phyloP scores from a whole-genome alignment of 352 stramenopile genomes.

The Blastocystis sp. region DNA sequence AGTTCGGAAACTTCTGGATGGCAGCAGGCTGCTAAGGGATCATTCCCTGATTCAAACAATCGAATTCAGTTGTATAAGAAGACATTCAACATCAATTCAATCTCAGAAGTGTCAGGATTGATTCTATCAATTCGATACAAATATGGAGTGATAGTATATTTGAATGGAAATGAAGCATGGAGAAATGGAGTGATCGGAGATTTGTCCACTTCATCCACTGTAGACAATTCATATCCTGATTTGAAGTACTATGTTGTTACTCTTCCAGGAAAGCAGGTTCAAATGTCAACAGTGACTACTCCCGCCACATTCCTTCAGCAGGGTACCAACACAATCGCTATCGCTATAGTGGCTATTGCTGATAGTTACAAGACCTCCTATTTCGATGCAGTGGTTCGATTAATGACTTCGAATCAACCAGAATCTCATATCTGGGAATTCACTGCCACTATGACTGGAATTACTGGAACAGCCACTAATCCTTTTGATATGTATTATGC shows the following conservation, averaged over 20 bases:
- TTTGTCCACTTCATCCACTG: neutral
- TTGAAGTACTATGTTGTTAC: neutral
- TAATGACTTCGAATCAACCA: neutral
- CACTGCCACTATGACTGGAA: neutral
- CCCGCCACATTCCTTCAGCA: neutral
- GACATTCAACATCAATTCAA: slow-evolving; percentile 1
- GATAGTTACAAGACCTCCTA: neutral
- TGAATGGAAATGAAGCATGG: slow-evolving; percentile 49
- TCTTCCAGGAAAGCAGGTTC: neutral
- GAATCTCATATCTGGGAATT: neutral
- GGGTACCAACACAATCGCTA: neutral
- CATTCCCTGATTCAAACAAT: neutral
- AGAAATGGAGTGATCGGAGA: slow-evolving; percentile 14
- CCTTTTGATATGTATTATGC: neutral
- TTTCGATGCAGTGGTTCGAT: neutral
- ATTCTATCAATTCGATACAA: slow-evolving; percentile 4
- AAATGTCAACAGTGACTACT: neutral
- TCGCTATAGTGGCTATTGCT: neutral
- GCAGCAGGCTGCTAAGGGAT: neutral
- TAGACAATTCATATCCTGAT: neutral
- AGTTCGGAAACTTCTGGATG: neutral
- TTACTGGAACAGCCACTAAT: neutral
- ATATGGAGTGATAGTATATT: slow-evolving; percentile 2
- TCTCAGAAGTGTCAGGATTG: neutral
- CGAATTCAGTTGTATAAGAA: slow-evolving; percentile 20